Evolutionary conservation across 192 early-diverging fungal genomes (phyloP).

Genomic region (Gonapodya prolifera): DNA sequence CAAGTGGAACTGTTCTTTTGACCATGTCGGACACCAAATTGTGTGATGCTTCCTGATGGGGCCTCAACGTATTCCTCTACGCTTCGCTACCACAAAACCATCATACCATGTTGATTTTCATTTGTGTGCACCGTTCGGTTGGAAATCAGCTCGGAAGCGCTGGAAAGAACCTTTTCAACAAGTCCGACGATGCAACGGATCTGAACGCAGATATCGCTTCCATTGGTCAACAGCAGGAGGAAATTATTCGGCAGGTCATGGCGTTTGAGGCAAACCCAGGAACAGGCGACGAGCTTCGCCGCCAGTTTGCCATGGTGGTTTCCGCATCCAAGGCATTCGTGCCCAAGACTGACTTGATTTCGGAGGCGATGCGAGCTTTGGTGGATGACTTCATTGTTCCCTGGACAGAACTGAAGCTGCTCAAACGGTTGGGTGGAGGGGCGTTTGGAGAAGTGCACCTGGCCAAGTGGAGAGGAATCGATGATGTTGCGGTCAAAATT

Average conservation of each 20-base stretch:
- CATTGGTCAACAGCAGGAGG: background rate
- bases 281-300: background rate
- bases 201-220: background rate
- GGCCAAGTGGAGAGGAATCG: background rate
- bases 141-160: background rate
- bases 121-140: background rate
- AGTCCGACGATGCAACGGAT: background rate
- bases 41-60: too few relatives aligned
- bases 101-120: too few relatives aligned
- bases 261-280: background rate
- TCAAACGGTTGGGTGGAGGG: background rate
- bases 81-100: too few relatives aligned
- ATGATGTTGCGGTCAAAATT: background rate
- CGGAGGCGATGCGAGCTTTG: background rate
- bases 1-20: too few relatives aligned
- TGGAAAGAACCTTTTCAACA: background rate
- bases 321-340: background rate
- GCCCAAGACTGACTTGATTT: background rate
- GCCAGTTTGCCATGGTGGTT: background rate
- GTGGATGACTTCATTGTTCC: background rate
- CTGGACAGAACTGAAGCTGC: background rate
- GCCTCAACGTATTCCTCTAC: too few relatives aligned
- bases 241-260: background rate
- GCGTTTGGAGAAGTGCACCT: background rate
- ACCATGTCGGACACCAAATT: too few relatives aligned